Conservation (phyloP, 768 basidiomycete species). For the Lentinula boryana region DNA sequence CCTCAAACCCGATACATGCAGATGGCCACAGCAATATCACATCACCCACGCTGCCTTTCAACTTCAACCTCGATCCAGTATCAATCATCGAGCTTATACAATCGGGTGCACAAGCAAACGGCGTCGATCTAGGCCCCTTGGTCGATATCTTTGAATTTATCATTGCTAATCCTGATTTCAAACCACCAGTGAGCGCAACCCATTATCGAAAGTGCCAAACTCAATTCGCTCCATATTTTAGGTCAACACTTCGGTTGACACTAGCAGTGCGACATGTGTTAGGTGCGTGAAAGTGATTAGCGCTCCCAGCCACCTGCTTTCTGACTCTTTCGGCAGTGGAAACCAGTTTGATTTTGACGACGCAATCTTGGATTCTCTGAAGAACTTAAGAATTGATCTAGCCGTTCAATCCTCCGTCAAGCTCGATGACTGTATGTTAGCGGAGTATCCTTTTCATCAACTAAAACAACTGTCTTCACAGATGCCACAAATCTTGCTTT, state of each 20-base stretch:
- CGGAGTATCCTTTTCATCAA: not conserved
- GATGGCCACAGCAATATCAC: conserved; percentile 52
- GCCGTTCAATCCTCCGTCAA: conserved; percentile 46
- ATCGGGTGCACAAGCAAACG: conserved; percentile 43
- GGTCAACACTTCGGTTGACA: conserved; percentile 53
- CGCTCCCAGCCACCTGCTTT: not conserved
- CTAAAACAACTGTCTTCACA: conserved; percentile 15
- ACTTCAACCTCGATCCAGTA: conserved; percentile 60
- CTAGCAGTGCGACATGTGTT: conserved; percentile 46
- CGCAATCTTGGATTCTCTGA: conserved; percentile 59
- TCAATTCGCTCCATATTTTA: conserved; percentile 13
- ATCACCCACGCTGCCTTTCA: conserved; percentile 51
- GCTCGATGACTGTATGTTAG: conserved; percentile 58
- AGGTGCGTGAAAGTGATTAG: conserved; percentile 30
- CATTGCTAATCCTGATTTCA: conserved; percentile 39
- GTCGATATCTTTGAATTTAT: conserved; percentile 49
- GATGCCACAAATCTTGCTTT: conserved; percentile 54
- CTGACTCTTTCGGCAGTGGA: conserved; percentile 35
- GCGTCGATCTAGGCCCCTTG: conserved; percentile 58
- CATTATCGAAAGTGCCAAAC: not conserved
- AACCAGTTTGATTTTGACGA: conserved; percentile 55
- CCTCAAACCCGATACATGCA: conserved; percentile 53
- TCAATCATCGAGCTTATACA: conserved; percentile 53
- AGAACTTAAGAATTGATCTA: conserved; percentile 54
- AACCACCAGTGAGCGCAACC: conserved; percentile 39